A percentile compares a stretch with the other conserved stretches of the same genome.
Evolutionary conservation across 768 basidiomycete genomes (phyloP).

Genomic region (Trichaptum fuscoviolaceum): DNA sequence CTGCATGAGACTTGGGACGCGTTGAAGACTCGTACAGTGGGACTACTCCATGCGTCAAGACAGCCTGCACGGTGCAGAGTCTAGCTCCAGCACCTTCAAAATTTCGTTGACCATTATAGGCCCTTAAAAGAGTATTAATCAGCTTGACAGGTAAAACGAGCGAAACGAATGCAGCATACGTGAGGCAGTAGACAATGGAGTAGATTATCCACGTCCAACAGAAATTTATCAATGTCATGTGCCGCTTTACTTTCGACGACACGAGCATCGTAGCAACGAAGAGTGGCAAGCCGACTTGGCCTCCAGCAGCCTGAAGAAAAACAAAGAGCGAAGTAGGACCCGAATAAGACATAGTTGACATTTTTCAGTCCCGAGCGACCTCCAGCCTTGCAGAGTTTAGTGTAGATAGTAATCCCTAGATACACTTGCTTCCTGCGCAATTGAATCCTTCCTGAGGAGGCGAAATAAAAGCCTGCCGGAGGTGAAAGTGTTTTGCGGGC

Average conservation of each 20-base stretch:
- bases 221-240: constrained; percentile 4
- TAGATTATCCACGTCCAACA: constrained; percentile 1
- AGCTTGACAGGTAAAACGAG: neutral
- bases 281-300: constrained; percentile 1
- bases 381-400: neutral
- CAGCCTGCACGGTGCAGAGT: neutral
- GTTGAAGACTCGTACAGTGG: neutral
- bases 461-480: neutral
- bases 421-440: too few species aligned
- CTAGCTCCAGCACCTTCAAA: neutral
- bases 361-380: neutral
- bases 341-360: neutral
- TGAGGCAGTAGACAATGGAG: constrained; percentile 1
- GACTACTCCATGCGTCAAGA: neutral
- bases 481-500: neutral
- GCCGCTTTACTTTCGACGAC: neutral
- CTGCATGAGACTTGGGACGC: neutral
- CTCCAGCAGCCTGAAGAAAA: neutral
- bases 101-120: neutral
- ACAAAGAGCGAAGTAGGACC: neutral
- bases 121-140: neutral
- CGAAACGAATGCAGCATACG: neutral
- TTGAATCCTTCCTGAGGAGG: neutral
- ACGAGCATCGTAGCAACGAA: constrained; percentile 3
- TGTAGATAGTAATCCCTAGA: too few species aligned